phyloP scores from a whole-genome alignment of 2,329 filamentous ascomycete genomes.

The Aspergillus sp. region DNA sequence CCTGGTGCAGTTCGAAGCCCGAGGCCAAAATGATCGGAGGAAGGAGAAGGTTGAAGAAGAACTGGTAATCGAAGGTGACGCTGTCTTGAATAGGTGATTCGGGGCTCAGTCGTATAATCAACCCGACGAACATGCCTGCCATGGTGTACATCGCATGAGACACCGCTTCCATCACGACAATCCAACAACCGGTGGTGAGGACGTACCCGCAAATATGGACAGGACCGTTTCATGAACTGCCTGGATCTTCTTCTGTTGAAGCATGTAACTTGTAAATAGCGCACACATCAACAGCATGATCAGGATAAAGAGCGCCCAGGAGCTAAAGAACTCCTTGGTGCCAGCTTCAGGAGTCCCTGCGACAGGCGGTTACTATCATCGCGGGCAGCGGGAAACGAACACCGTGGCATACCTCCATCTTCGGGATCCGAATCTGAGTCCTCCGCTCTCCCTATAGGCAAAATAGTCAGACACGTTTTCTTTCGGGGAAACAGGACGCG shows the following conservation, averaged over 20 bases:
- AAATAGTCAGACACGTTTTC: background rate
- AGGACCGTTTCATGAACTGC: conserved; percentile 97
- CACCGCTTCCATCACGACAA: background rate
- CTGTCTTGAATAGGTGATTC: conserved; percentile 77
- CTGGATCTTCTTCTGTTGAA: conserved; percentile 94
- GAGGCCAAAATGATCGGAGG: conserved; percentile 96
- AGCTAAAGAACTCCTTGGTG: conserved; percentile 88
- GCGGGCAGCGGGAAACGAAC: conserved; percentile 3
- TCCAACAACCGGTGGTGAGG: background rate
- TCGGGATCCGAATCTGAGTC: conserved; percentile 29
- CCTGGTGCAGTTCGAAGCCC: conserved; percentile 94
- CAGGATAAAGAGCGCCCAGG: conserved; percentile 95
- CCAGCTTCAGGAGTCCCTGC: conserved; percentile 64
- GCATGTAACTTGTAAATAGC: conserved; percentile 92
- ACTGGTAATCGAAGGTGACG: conserved; percentile 96
- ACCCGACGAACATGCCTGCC: conserved; percentile 84
- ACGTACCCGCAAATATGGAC: conserved; percentile 84
- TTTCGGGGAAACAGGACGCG: background rate
- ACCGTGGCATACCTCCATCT: conserved; percentile 27
- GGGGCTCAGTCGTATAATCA: conserved; percentile 73
- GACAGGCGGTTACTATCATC: conserved; percentile 13
- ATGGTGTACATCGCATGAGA: background rate
- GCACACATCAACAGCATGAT: conserved; percentile 89
- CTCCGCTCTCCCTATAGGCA: conserved; percentile 23
- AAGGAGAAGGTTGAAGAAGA: conserved; percentile 98